Evolutionary conservation across 352 stramenopile genomes (phyloP).

Genomic region (Phytophthora megakarya): DNA sequence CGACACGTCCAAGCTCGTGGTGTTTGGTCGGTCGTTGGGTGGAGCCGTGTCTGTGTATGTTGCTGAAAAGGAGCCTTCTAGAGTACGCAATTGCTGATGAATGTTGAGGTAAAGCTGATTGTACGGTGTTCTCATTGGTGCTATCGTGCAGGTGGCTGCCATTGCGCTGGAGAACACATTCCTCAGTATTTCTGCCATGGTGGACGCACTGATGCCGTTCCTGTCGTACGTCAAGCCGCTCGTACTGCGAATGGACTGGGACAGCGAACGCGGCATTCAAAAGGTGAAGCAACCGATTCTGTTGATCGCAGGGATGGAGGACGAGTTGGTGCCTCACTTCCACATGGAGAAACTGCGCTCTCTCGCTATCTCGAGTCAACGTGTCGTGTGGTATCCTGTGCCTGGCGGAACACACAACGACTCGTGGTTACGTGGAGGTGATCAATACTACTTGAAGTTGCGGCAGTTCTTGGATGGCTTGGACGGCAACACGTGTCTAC

Average conservation of each 20-base stretch:
- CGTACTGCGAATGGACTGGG: constrained; percentile 92
- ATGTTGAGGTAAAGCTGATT: not conserved
- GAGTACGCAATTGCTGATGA: constrained; percentile 33
- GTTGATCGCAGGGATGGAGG: constrained; percentile 89
- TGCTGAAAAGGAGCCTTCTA: constrained; percentile 74
- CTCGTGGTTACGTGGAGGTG: constrained; percentile 90
- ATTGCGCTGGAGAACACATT: constrained; percentile 97
- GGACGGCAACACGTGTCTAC: constrained; percentile 23
- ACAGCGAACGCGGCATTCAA: constrained; percentile 71
- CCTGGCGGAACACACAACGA: constrained; percentile 95
- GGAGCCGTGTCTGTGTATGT: constrained; percentile 93
- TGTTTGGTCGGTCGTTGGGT: constrained; percentile 93
- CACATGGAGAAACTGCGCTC: constrained; percentile 87
- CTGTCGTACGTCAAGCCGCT: constrained; percentile 90
- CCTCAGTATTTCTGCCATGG: constrained; percentile 92
- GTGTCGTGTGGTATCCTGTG: constrained; percentile 74
- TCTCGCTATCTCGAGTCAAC: constrained; percentile 61
- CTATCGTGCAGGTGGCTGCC: constrained; percentile 68
- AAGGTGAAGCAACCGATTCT: constrained; percentile 85
- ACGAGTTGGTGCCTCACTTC: constrained; percentile 92
- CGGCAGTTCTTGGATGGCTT: constrained; percentile 68
- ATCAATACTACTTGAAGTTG: constrained; percentile 84
- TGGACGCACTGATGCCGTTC: constrained; percentile 93
- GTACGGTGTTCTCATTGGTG: not conserved
- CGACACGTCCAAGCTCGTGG: constrained; percentile 86